A percentile compares a stretch with the other conserved stretches of the same genome.
Conservation (phyloP, 768 basidiomycete genomes). For the Termitomyces sp. region DNA sequence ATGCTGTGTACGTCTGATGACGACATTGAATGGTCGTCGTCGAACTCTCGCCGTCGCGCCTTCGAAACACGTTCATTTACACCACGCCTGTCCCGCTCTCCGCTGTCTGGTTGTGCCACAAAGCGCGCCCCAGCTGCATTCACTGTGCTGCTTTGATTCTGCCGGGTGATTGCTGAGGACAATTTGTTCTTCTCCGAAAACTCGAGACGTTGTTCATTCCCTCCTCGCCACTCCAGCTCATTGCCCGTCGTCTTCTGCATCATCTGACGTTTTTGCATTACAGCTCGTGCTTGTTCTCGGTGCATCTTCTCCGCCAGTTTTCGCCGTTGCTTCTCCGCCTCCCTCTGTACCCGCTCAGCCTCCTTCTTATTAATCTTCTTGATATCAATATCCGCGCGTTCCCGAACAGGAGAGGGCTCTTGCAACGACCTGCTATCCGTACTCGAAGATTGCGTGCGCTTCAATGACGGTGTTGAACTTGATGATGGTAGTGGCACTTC, state of each 20-base stretch:
- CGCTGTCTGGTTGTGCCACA: constrained; percentile 30
- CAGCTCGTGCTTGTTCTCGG: constrained; percentile 87
- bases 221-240: constrained; percentile 64
- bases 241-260: constrained; percentile 54
- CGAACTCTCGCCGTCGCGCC: constrained; percentile 78
- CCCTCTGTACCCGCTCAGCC: constrained; percentile 70
- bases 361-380: constrained; percentile 86
- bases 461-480: constrained; percentile 62
- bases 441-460: constrained; percentile 77
- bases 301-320: constrained; percentile 71
- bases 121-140: constrained; percentile 65
- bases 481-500: constrained; percentile 59
- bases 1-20: constrained; percentile 81
- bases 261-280: constrained; percentile 87
- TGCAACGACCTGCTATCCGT: constrained; percentile 68
- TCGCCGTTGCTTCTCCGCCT: constrained; percentile 84
- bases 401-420: constrained; percentile 48
- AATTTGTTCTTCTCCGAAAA: constrained; percentile 49
- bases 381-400: constrained; percentile 49
- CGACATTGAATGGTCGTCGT: constrained; percentile 91
- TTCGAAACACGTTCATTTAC: constrained; percentile 67
- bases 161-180: constrained; percentile 64
- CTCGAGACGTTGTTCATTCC: constrained; percentile 43
- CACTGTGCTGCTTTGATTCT: constrained; percentile 49
- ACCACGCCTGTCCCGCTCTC: constrained; percentile 50